Evolutionary conservation across 257 asterid species (phyloP), one percentile per base, ranked within the genome.

Genomic region (Gardenia jasminoides): DNA sequence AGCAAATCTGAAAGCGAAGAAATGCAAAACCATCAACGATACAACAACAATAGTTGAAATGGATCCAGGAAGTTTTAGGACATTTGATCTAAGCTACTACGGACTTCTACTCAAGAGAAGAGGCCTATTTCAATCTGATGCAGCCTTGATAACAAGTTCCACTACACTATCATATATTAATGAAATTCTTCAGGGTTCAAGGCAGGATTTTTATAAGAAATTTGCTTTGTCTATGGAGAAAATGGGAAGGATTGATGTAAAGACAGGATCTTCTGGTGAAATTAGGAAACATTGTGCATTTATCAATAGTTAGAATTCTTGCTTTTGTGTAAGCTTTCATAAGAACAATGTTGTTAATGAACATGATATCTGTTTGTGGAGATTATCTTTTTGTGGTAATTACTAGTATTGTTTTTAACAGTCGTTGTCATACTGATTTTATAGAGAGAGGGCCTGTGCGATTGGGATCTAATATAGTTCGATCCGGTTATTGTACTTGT

Each of bases 211-310:
- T 81, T 89, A 24, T 10, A 33, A 72, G 13, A 89, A 89, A 76
- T 93, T 93, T 67, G 92, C 91, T 0, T 22, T 70, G 15, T 86
- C 98, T 0, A 90, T 93, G 98, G 97, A 88, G 85, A 93, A 93
- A 82, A 88, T 91, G 97, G 92, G 93, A 1, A 79, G 77, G 8
- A 70, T 90, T 47, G 88, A 81, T 22, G 96, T 90, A 0, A 84
- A 86, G 68, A 90, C 95, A 0, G 97, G 95, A 24, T 52, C 91
- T 3, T 48, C 74, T 5, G 97, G 97, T 11, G 91, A 93, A 74
- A 84, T 93, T 52, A 74, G 97, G 74, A 91, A 52, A 70, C 85
- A 83, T 15, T 92, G 97, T 88, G 93, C 96, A 13, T 46, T 87
- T 56, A 93, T 88, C 10, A 92, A 92, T 78, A 85, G 88, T 64